Evolutionary conservation across 768 basidiomycete species (phyloP).

Genomic region (Dendrothele bispora): DNA sequence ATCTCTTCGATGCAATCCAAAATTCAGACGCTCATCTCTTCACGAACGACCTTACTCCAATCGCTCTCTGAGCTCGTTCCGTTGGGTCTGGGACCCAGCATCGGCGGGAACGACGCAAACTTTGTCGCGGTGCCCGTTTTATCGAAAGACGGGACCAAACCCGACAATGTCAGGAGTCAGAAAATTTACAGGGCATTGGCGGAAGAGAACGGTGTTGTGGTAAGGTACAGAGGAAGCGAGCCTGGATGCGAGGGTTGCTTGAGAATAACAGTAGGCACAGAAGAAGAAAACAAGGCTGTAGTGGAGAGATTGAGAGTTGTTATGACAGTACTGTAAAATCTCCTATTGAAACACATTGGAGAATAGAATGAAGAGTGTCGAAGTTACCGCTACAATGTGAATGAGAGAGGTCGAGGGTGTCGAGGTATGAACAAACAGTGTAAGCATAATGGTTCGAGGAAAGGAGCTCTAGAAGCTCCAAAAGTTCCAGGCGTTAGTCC

Average conservation of each 20-base stretch:
- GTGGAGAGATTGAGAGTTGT: too few relatives aligned
- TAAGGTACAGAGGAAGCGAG: conserved; percentile 86
- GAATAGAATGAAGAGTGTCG: too few relatives aligned
- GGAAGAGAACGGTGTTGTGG: conserved; percentile 83
- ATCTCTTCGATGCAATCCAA: conserved; percentile 66
- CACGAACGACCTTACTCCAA: conserved; percentile 55
- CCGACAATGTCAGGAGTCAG: conserved; percentile 62
- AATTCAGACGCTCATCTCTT: conserved; percentile 53
- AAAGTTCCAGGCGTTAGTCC: too few relatives aligned
- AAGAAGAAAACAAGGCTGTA: conserved; percentile 69
- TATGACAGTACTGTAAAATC: too few relatives aligned
- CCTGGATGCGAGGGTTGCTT: conserved; percentile 84
- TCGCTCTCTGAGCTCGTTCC: conserved; percentile 46
- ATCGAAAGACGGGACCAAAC: conserved; percentile 37
- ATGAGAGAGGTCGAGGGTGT: too few relatives aligned
- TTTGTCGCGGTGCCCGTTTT: conserved; percentile 84
- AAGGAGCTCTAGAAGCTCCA: too few relatives aligned
- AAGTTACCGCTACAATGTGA: too few relatives aligned
- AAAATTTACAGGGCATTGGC: conserved; percentile 80
- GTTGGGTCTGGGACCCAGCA: conserved; percentile 60
- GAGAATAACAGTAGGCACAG: conserved; percentile 86
- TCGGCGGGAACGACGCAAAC: conserved; percentile 89
- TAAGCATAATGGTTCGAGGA: too few relatives aligned
- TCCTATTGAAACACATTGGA: too few relatives aligned
- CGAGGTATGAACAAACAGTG: too few relatives aligned